A percentile compares a stretch with the other conserved stretches of the same genome.
These are phyloP conservation scores for Cutaneotrichosporon mucoides DNA, from an alignment of 1,284 basidiomycete species.

Conservation along the genomic window DNA sequence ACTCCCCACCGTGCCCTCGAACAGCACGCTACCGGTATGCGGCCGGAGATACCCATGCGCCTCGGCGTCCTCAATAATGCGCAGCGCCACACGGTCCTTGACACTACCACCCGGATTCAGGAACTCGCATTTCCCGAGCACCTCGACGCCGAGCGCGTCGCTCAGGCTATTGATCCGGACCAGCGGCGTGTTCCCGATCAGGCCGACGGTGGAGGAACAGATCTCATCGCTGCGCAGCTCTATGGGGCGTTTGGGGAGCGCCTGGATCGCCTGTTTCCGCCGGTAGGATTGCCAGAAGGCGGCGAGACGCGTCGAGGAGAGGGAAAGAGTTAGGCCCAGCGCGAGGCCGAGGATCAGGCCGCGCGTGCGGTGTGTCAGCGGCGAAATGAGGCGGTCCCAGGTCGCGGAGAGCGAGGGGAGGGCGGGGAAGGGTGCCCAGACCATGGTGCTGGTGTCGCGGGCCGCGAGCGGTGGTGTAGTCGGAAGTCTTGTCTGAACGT, in stretches of 20 bases:
- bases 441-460: too few species aligned
- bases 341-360: slow-evolving; percentile 62
- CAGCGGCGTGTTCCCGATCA: slow-evolving; percentile 94
- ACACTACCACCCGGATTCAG: slow-evolving; percentile 96
- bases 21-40: slow-evolving; percentile 85
- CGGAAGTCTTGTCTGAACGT: too few species aligned
- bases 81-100: slow-evolving; percentile 91
- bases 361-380: slow-evolving; percentile 23
- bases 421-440: too few species aligned
- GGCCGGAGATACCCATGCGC: slow-evolving; percentile 75
- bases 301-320: slow-evolving; percentile 61
- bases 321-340: slow-evolving; percentile 64
- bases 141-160: slow-evolving; percentile 84
- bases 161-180: slow-evolving; percentile 88
- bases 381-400: too few species aligned
- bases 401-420: too few species aligned
- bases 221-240: slow-evolving; percentile 67
- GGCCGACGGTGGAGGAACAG: slow-evolving; percentile 67
- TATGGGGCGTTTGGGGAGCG: slow-evolving; percentile 60
- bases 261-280: slow-evolving; percentile 39
- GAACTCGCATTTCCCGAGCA: slow-evolving; percentile 60
- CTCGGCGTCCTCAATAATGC: slow-evolving; percentile 92
- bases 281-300: slow-evolving; percentile 55
- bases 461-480: too few species aligned
- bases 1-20: slow-evolving; percentile 95